Percentiles rank a stretch among this genome's conserved stretches.
Conservation (phyloP, 768 basidiomycete genomes). For the Trametes elegans region DNA sequence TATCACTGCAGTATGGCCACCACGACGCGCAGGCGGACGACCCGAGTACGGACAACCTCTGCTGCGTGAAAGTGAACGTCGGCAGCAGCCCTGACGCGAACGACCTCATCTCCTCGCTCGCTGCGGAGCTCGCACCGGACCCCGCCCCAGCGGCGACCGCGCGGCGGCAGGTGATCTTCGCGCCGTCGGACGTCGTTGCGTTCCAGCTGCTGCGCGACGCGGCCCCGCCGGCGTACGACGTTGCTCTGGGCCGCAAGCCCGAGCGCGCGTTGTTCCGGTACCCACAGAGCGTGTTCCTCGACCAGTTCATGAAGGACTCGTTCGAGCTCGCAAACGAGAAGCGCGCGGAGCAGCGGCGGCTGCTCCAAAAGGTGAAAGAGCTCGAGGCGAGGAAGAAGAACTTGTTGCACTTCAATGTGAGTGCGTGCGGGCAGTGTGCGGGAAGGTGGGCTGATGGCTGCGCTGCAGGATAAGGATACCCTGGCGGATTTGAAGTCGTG, state of each 20-base stretch:
- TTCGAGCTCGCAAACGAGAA: slow-evolving; percentile 40
- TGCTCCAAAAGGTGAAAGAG: slow-evolving; percentile 47
- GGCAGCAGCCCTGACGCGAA: slow-evolving; percentile 41
- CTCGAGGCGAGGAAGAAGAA: slow-evolving; percentile 45
- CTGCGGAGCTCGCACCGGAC: slow-evolving; percentile 36
- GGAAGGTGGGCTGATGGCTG: no score
- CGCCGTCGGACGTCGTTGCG: slow-evolving; percentile 60
- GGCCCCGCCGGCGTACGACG: slow-evolving; percentile 19
- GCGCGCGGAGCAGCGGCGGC: slow-evolving; percentile 34
- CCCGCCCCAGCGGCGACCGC: slow-evolving; percentile 24
- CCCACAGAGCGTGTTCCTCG: slow-evolving; percentile 67
- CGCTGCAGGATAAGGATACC: slow-evolving; percentile 55
- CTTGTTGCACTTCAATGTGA: slow-evolving; percentile 56
- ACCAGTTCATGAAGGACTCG: slow-evolving; percentile 67
- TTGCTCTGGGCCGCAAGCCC: slow-evolving; percentile 16
- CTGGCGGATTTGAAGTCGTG: slow-evolving; percentile 58
- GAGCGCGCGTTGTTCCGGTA: slow-evolving; percentile 47
- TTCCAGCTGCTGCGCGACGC: slow-evolving; percentile 46
- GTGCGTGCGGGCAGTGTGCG: no score
- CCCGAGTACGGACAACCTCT: slow-evolving; percentile 32
- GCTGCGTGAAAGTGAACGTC: slow-evolving; percentile 53
- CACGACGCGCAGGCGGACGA: slow-evolving; percentile 37
- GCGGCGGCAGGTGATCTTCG: slow-evolving; percentile 58
- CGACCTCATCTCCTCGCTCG: slow-evolving; percentile 59
- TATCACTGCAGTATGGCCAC: slow-evolving; percentile 57